Conservation (phyloP, 148 eudicot species). For the Dianthus caryophyllus region DNA sequence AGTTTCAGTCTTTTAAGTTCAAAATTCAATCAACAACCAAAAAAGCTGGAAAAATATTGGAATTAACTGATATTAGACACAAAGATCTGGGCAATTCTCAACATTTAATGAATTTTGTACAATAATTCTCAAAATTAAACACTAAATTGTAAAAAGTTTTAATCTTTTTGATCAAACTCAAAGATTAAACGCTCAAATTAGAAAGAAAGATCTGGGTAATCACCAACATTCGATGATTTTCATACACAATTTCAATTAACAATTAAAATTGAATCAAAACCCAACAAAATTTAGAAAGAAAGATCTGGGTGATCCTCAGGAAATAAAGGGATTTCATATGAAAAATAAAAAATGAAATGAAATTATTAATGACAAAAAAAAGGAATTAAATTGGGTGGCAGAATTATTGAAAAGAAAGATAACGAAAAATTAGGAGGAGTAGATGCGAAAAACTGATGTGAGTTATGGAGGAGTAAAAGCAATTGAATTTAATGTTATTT, state of each 20-base stretch:
- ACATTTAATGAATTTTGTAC: too few species aligned
- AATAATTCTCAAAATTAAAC: too few species aligned
- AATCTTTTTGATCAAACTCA: too few species aligned
- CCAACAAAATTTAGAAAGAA: background rate
- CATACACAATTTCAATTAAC: too few species aligned
- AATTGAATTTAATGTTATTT: too few species aligned
- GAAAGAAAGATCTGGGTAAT: too few species aligned
- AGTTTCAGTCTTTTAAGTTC: background rate
- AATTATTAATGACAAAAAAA: background rate
- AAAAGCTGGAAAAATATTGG: background rate
- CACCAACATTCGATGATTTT: too few species aligned
- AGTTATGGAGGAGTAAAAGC: slow-evolving; percentile 4
- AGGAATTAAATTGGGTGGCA: background rate
- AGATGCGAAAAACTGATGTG: background rate
- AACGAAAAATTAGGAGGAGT: background rate
- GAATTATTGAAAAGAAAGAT: background rate
- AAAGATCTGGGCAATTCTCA: slow-evolving; percentile 9
- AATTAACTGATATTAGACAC: background rate
- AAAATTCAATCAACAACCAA: background rate
- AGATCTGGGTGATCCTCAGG: slow-evolving; percentile 15
- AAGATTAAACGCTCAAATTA: too few species aligned
- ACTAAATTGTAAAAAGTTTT: too few species aligned
- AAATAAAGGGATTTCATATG: background rate
- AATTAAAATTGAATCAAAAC: too few species aligned
- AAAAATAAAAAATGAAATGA: background rate